Evolutionary conservation across 345 rosid species (phyloP).

Genomic region (Eucalyptus viminalis): DNA sequence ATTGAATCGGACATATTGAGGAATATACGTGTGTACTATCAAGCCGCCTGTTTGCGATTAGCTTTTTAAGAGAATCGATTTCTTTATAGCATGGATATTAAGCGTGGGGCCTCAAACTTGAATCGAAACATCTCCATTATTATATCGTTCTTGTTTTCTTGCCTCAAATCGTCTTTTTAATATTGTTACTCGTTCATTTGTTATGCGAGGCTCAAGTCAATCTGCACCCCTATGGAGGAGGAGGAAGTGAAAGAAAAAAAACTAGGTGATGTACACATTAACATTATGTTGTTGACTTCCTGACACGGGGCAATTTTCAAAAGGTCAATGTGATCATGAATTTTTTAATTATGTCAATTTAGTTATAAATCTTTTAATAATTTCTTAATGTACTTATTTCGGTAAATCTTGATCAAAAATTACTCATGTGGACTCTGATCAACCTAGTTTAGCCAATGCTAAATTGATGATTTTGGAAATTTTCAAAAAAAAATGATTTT

Average conservation of each 20-base stretch:
- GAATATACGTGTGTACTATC: not conserved
- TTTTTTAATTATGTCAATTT: too few species aligned
- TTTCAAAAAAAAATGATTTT: too few species aligned
- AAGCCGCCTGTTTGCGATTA: not conserved
- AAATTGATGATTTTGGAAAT: too few species aligned
- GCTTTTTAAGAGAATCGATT: not conserved
- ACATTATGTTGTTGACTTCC: not conserved
- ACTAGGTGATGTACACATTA: not conserved
- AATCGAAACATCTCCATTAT: not conserved
- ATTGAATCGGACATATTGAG: not conserved
- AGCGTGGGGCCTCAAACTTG: not conserved
- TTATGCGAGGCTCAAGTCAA: not conserved
- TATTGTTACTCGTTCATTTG: not conserved
- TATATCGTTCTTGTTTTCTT: not conserved
- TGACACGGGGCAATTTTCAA: accelerated
- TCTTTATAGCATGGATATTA: not conserved
- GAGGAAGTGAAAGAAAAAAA: not conserved
- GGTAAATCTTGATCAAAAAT: too few species aligned
- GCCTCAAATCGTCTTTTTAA: not conserved
- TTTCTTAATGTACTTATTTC: too few species aligned
- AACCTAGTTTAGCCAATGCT: too few species aligned
- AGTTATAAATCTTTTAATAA: accelerated
- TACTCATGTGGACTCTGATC: accelerated
- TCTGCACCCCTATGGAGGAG: not conserved
- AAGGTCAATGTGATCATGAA: accelerated